Evolutionary conservation across 768 basidiomycete species (phyloP).

Genomic region (Russula earlei): DNA sequence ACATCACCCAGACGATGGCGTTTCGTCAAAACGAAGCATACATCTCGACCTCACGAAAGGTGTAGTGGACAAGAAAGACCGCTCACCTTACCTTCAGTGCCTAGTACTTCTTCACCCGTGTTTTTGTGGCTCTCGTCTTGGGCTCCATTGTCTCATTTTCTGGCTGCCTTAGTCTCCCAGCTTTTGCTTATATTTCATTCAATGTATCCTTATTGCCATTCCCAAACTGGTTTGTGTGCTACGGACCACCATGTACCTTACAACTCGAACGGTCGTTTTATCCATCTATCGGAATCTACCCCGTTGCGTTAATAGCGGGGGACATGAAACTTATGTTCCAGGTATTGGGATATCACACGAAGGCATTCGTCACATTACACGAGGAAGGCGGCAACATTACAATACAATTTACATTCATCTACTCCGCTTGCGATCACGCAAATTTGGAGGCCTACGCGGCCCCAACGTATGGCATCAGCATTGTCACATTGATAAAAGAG

Average conservation of each 20-base stretch:
- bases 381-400: too few relatives aligned
- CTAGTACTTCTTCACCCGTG: neutral
- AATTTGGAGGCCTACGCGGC: conserved; percentile 12
- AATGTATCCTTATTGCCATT: neutral
- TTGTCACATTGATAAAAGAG: conserved; percentile 18
- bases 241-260: too few relatives aligned
- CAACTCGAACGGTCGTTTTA: too few relatives aligned
- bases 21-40: neutral
- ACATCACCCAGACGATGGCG: neutral
- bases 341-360: neutral
- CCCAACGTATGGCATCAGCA: neutral
- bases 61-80: neutral
- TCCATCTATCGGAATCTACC: too few relatives aligned
- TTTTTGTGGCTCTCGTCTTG: too few relatives aligned
- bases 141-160: too few relatives aligned
- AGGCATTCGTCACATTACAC: too few relatives aligned
- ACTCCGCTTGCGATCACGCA: neutral
- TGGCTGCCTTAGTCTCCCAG: too few relatives aligned
- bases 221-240: too few relatives aligned
- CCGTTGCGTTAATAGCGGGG: too few relatives aligned
- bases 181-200: too few relatives aligned
- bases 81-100: neutral
- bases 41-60: neutral
- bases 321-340: neutral
- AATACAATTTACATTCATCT: too few relatives aligned